phyloP scores from a whole-genome alignment of 129 eudicot species.

The Saussurea involucrata region DNA sequence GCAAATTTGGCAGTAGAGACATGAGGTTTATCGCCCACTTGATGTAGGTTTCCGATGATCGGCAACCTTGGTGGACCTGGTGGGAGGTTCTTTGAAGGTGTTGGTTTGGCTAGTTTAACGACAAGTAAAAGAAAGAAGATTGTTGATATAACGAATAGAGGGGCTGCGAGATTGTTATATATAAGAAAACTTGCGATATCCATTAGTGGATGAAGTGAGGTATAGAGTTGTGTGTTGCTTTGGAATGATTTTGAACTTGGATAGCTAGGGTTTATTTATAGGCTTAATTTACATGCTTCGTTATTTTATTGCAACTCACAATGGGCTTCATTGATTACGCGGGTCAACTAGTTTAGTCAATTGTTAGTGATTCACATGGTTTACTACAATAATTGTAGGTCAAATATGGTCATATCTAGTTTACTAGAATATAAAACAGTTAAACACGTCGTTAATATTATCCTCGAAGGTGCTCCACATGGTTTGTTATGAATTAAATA shows the following conservation, averaged over 20 bases:
- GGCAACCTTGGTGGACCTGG: slow-evolving; percentile 26
- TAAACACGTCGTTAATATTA: not conserved
- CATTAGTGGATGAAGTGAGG: not conserved
- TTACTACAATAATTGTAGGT: not conserved
- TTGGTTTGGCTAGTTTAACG: not conserved
- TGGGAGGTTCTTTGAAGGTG: not conserved
- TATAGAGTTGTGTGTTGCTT: no score
- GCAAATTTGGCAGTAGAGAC: slow-evolving; percentile 12
- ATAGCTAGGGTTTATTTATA: no score
- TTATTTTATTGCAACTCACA: no score
- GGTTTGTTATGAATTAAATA: not conserved
- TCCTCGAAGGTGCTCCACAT: not conserved
- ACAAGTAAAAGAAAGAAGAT: not conserved
- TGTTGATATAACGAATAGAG: not conserved
- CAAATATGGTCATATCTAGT: not conserved
- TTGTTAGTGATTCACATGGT: not conserved
- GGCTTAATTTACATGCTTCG: no score
- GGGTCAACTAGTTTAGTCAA: not conserved
- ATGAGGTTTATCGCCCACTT: not conserved
- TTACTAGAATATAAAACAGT: not conserved
- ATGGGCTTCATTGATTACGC: not conserved
- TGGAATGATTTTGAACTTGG: no score
- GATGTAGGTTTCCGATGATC: slow-evolving; percentile 16
- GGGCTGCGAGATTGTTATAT: not conserved
- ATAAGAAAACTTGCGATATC: not conserved